Base-by-base conservation (phyloP, 306 rosid genomes). In the Fragaria iinumae region DNA sequence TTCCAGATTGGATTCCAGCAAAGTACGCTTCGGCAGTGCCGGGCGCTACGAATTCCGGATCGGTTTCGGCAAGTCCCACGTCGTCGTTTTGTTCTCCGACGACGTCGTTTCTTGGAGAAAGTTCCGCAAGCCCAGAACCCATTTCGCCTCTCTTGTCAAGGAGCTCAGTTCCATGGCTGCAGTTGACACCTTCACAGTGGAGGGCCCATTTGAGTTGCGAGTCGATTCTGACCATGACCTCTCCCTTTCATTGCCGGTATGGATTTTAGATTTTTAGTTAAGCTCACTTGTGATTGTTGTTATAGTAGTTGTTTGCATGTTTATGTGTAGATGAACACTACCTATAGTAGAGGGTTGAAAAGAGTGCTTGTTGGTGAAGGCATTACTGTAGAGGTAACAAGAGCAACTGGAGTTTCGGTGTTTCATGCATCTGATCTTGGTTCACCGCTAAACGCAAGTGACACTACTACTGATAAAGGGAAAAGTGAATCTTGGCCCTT, bases 321-420 rank as follows among this genome's bases (percentile, higher is more conserved):
- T 32, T 64, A 53, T 70, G 81, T 73, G 77, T 89, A 92, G 97
- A 89, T 84, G 90, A 95, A 92, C 82, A 77, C 80, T 73, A 82
- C 96, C 2, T 84, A 83, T 64, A 74, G 12, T 78, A 64, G 69
- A 64, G 97, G 96, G 76, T 85, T 90, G 85, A 92, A 85, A 67
- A 88, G 80, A 72, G 67, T 95, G 79, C 88, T 90, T 81, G 97
- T 95, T 67, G 92, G 96, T 73, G 88, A 90, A 82, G 97, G 97
- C 80, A 89, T 90, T 59, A 89, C 90, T 5, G 64, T 92, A 47
- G 93, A 95, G 85, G 97, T 92, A 69, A 86, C 85, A 74, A 72
- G 88, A 67, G 97, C 97, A 8, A 86, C 52, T 57, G 89, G 88
- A 81, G 90, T 92, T 14, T 86, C 96, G 21, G 88, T 91, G 60